phyloP scores from a whole-genome alignment of 169 alveolate genomes.

The Cryptosporidium bovis region DNA sequence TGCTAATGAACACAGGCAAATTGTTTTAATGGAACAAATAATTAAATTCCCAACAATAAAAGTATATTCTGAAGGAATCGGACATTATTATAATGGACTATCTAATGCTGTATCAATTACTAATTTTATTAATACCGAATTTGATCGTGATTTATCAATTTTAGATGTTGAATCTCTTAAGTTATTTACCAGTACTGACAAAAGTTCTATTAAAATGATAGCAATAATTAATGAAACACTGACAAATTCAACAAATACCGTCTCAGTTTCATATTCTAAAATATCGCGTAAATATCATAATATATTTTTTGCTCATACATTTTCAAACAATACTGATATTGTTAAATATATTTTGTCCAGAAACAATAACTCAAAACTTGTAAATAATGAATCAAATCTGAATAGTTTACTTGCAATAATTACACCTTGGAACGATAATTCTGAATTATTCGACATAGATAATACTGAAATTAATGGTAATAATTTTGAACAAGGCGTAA shows the following conservation, averaged over 20 bases:
- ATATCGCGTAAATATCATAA: slow-evolving; percentile 40
- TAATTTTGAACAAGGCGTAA: background rate
- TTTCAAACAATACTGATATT: slow-evolving; percentile 39
- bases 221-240: slow-evolving; percentile 25
- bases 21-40: slow-evolving; percentile 44
- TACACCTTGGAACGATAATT: slow-evolving; percentile 69
- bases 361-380: background rate
- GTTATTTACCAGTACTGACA: slow-evolving; percentile 11
- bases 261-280: slow-evolving; percentile 38
- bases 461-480: background rate
- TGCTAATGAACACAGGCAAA: slow-evolving; percentile 58
- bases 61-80: slow-evolving; percentile 45
- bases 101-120: slow-evolving; percentile 51
- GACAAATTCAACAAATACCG: background rate
- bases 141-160: slow-evolving; percentile 40
- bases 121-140: slow-evolving; percentile 48
- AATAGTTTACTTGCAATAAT: slow-evolving; percentile 22
- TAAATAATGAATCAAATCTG: background rate
- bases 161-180: slow-evolving; percentile 1
- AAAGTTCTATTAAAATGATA: slow-evolving; percentile 20
- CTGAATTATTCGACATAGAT: background rate
- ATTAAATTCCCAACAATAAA: slow-evolving; percentile 62
- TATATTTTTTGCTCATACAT: slow-evolving; percentile 48
- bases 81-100: slow-evolving; percentile 40
- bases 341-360: background rate